Base-by-base conservation (phyloP, 305 asterid species). In the Fraxinus albicans region DNA sequence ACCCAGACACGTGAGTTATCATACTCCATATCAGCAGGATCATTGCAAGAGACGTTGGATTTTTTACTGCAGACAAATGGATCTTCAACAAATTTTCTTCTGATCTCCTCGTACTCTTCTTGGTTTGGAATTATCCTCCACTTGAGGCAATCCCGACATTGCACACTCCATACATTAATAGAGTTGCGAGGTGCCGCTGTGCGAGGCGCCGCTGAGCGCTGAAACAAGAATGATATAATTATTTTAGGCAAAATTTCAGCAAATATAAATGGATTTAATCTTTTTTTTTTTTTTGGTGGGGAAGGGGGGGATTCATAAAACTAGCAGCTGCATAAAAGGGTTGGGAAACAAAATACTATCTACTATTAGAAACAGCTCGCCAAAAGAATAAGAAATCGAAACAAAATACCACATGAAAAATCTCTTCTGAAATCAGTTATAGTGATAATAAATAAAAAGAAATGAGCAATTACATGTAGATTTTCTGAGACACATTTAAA, bases 81-180 rank as follows among this genome's bases (percentile, higher is more conserved):
- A 27, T 89, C 89, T 55, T 89, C 91, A 0, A 4, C 10, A 58
- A 86, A 67, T 82, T 80, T 94, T 83, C 93, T 89, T 77, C 95
- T 85, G 69, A 90, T 87, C 36, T 90, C 93, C 78, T 92, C 98
- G n/a, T 83, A 94, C 83, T 89, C 94, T 78, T 90, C 91, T 70
- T 89, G 86, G 15, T 86, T 86, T 2, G 87, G 87, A 44, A 92
- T 87, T 9, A 67, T 21, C 81, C 97, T 86, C 97, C 97, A 93
- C 74, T 92, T 93, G 84, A 80, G 82, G 86, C 97, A 94, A 44
- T 84, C 84, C 9, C 81, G 84, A 8, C 97, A 92, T 36, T 94
- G 97, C 23, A 53, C 94, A 38, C 89, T 86, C 92, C 91, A 94
- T 40, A 73, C 4, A 21, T 87, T 83, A 53, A 82, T 33, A 4